A percentile compares a stretch with the other conserved stretches of the same genome.
phyloP scores from a whole-genome alignment of 345 rosid genomes.

The Lagerstroemia speciosa region DNA sequence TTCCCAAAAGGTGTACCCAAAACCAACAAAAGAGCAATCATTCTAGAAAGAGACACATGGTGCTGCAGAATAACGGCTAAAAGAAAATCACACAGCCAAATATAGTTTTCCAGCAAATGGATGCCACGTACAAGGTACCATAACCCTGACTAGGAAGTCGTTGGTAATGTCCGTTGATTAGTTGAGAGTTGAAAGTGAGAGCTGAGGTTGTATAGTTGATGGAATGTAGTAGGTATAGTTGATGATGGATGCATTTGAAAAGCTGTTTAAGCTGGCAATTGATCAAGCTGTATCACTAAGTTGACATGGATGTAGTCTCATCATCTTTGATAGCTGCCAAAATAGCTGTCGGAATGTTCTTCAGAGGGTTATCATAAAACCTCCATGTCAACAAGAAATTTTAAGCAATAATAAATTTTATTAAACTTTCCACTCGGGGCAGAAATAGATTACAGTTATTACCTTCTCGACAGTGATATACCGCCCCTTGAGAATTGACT shows the following conservation, averaged over 20 bases:
- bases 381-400: slow-evolving; percentile 60
- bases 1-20: too few relatives aligned
- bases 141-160: slow-evolving; percentile 69
- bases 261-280: slow-evolving; percentile 90
- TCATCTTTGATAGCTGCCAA: slow-evolving; percentile 99
- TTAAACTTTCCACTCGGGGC: slow-evolving; percentile 8
- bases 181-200: slow-evolving; percentile 84
- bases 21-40: too few relatives aligned
- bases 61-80: slow-evolving; percentile 3
- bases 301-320: slow-evolving; percentile 68
- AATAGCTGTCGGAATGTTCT: slow-evolving; percentile 79
- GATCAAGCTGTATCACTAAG: slow-evolving; percentile 93
- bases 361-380: slow-evolving; percentile 96
- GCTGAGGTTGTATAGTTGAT: slow-evolving; percentile 80
- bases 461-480: slow-evolving; percentile 99
- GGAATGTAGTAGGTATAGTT: slow-evolving; percentile 66
- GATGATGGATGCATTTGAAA: slow-evolving; percentile 81
- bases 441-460: slow-evolving; percentile 19
- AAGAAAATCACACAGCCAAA: slow-evolving; percentile 15
- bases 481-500: slow-evolving; percentile 89
- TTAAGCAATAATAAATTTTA: slow-evolving; percentile 21
- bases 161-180: slow-evolving; percentile 96
- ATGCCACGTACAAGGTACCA: slow-evolving; percentile 56
- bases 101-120: slow-evolving; percentile 25
- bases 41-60: too few relatives aligned